These are phyloP conservation scores for Sabuloglossum arenarium DNA, from an alignment of 495 filamentous ascomycete genomes.

Conservation along the genomic window DNA sequence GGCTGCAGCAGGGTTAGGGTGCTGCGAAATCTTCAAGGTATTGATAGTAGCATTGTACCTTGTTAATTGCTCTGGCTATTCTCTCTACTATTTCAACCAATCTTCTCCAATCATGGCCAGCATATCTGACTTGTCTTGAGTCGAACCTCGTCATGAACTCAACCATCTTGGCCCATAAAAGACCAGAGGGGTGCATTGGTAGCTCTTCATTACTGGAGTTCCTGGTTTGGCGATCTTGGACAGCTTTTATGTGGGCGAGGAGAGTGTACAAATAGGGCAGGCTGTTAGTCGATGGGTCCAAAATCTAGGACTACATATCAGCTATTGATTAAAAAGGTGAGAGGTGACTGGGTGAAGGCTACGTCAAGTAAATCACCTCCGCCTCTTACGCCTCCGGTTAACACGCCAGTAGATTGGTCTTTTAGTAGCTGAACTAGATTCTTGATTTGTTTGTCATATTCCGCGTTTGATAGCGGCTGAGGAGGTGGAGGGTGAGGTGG, in stretches of 20 bases:
- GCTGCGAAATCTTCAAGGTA: not conserved
- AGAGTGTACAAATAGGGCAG: constrained; percentile 8
- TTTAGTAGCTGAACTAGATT: constrained; percentile 13
- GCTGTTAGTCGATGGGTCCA: constrained; percentile 4
- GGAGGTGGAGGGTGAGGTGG: constrained; percentile 20
- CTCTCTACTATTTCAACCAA: constrained; percentile 27
- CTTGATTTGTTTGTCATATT: constrained; percentile 20
- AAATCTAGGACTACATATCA: not conserved
- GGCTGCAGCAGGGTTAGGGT: constrained; percentile 22
- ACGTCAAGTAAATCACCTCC: constrained; percentile 20
- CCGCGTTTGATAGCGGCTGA: constrained; percentile 14
- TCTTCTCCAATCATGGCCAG: constrained; percentile 28
- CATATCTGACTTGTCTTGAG: constrained; percentile 27
- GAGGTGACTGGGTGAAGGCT: constrained; percentile 1
- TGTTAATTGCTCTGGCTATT: constrained; percentile 19
- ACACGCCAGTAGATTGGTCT: constrained; percentile 13
- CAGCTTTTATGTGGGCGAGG: constrained; percentile 5
- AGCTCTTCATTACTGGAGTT: not conserved
- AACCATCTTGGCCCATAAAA: constrained; percentile 17
- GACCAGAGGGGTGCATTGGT: not conserved
- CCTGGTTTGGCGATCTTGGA: not conserved
- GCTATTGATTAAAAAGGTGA: not conserved
- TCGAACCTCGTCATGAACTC: constrained; percentile 25
- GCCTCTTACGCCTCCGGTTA: constrained; percentile 14
- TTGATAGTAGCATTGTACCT: constrained; percentile 17